Base-by-base conservation (phyloP, 495 filamentous ascomycete genomes). In the Xylaria curta region DNA sequence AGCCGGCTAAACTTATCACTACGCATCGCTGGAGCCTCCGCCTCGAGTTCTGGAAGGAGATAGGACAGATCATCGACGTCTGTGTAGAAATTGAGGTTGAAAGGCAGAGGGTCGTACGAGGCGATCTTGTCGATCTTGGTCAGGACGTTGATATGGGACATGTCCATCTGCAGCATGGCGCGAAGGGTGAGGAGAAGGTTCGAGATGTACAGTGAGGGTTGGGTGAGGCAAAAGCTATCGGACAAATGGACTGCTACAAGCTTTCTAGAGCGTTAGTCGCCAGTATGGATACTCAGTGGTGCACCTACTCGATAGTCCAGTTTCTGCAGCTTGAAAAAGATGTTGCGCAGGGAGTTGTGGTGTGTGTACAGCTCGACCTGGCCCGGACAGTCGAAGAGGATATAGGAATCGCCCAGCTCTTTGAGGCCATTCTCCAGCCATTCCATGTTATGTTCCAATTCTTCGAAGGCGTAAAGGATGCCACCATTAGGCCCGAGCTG, bases 341-440 rank as follows among this genome's bases (percentile, higher is more conserved):
- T 93, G 78, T 96, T 97, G 65, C 95, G 89, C 74, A 99, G 82
- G 24, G 93, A 95, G 21, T 88, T 87, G 80, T 99, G 96, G 79
- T 98, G 95, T 51, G 95, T 98, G 78, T 97, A 98, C 0, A 99
- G 87, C 83, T 99, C 96, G 13, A 97, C 96, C 78, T 99, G 96
- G 1, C 96, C 96, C 0, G 96, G 96, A 71, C 96, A 98, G 82
- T 99, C 96, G 65, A 99, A 98, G 4, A 99, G 80, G 60, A 99
- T 84, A 81, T 98, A 98, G 71, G 98, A 95, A 64, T 97, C 94
- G 71, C 88, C 92, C 24, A 97, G 80, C 76, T 89, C 87, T 68
- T 90, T 91, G 67, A 97, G 74, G 19, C 93, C 92, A 42, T 91
- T 85, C 77, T 96, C 93, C 10, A 98, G 80, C 92, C 93, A 99